Conservation (phyloP, 73 alveolate genomes). For the Uronychia binucleata region DNA sequence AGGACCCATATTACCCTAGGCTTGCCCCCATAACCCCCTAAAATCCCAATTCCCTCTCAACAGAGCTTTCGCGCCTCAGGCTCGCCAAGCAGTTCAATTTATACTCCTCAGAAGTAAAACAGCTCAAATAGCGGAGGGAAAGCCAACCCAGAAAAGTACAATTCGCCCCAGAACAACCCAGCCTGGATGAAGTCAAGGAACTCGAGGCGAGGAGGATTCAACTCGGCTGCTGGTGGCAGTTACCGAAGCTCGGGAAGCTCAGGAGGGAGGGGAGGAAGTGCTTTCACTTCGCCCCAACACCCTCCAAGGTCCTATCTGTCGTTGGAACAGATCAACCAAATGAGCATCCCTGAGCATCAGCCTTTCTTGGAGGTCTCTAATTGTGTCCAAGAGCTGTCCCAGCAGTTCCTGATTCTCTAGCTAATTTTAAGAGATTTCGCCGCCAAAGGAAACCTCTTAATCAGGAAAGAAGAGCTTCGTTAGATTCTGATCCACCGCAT, state of each 20-base stretch:
- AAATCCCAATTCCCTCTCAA: not conserved
- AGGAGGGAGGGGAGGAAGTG: not conserved
- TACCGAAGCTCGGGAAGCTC: slow-evolving; percentile 3
- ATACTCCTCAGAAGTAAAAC: not conserved
- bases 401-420: slow-evolving; percentile 5
- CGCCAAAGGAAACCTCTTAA: slow-evolving; percentile 22
- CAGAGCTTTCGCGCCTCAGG: not conserved
- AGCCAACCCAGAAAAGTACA: not conserved
- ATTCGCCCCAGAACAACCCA: not conserved
- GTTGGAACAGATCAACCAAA: slow-evolving; percentile 4
- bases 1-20: not conserved
- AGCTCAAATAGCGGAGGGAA: not conserved
- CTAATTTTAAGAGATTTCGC: slow-evolving; percentile 7
- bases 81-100: not conserved
- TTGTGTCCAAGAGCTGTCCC: not conserved
- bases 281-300: slow-evolving; percentile 5
- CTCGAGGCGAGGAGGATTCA: not conserved
- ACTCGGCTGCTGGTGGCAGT: not conserved
- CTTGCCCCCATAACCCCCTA: not conserved
- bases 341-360: slow-evolving; percentile 26
- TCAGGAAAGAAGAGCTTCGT: slow-evolving; percentile 4
- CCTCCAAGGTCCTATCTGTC: not conserved
- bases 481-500: not conserved
- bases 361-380: slow-evolving; percentile 10
- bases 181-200: not conserved